Evolutionary conservation across 371 early-diverging fungal species (phyloP).

Genomic region (Mucor circinelloides): DNA sequence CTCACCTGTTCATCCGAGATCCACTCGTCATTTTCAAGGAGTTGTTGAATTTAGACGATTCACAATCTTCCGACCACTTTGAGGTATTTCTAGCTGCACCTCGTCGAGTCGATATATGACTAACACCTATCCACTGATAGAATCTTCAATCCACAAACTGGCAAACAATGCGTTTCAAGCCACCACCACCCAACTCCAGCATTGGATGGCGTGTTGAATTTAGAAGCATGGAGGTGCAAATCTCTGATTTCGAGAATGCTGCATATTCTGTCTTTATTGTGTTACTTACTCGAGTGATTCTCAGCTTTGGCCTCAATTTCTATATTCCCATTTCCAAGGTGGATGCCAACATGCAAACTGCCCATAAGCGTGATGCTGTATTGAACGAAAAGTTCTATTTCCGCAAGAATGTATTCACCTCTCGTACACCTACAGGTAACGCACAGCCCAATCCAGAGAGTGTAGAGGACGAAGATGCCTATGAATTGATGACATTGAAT

Average conservation of each 20-base stretch:
- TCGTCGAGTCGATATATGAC: background rate
- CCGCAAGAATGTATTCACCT: constrained; percentile 77
- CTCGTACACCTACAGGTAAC: constrained; percentile 1
- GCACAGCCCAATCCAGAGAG: constrained; percentile 6
- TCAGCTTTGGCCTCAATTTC: constrained; percentile 90
- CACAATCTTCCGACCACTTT: constrained; percentile 89
- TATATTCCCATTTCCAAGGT: constrained; percentile 96
- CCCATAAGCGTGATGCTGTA: constrained; percentile 88
- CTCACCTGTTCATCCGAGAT: constrained; percentile 98
- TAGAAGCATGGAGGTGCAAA: constrained; percentile 97
- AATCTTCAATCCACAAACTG: constrained; percentile 99
- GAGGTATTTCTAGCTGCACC: constrained; percentile 57
- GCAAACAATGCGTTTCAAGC: constrained; percentile 99
- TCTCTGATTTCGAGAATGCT: constrained; percentile 98
- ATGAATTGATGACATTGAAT: constrained; percentile 82
- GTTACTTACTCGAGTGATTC: constrained; percentile 88
- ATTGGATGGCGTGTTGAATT: constrained; percentile 99
- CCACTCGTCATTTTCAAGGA: constrained; percentile 96
- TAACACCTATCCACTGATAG: constrained; percentile 27
- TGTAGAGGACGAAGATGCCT: constrained; percentile 58
- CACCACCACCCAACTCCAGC: constrained; percentile 84
- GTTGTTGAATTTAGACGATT: constrained; percentile 85
- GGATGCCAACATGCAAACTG: constrained; percentile 95
- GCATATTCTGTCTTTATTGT: constrained; percentile 96
- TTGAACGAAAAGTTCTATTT: constrained; percentile 86